Evolutionary conservation across 441 rosid genomes (phyloP).

Genomic region (Euphorbia celastroides): DNA sequence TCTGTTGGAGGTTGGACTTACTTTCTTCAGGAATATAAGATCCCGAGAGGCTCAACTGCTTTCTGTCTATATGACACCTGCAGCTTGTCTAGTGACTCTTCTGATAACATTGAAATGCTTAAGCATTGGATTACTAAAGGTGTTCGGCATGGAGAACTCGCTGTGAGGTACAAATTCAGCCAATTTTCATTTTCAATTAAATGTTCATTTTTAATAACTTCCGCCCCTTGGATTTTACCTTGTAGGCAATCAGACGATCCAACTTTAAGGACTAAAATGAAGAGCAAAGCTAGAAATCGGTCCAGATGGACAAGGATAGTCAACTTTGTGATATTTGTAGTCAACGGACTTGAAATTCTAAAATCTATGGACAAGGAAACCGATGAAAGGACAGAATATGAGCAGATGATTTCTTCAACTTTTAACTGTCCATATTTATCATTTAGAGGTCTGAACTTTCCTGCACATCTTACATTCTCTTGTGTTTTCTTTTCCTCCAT

Average conservation of each 20-base stretch:
- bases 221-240: slow-evolving; percentile 18
- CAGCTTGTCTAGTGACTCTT: slow-evolving; percentile 34
- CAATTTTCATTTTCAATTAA: background rate
- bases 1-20: slow-evolving; percentile 51
- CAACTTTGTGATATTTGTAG: slow-evolving; percentile 63
- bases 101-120: slow-evolving; percentile 39
- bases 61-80: slow-evolving; percentile 70
- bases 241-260: slow-evolving; percentile 54
- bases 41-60: slow-evolving; percentile 58
- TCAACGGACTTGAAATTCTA: slow-evolving; percentile 50
- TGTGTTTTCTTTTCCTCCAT: no score
- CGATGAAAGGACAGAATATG: slow-evolving; percentile 25
- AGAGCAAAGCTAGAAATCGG: slow-evolving; percentile 29
- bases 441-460: slow-evolving; percentile 46
- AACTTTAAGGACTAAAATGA: slow-evolving; percentile 36
- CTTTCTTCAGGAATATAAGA: slow-evolving; percentile 66
- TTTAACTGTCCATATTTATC: slow-evolving; percentile 60
- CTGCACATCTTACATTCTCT: no score
- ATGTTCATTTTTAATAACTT: slow-evolving; percentile 5
- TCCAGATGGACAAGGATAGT: slow-evolving; percentile 39
- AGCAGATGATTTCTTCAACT: slow-evolving; percentile 29
- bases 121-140: slow-evolving; percentile 60
- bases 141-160: slow-evolving; percentile 50
- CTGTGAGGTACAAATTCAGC: slow-evolving; percentile 44
- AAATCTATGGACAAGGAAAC: slow-evolving; percentile 37